Conservation (phyloP, 768 basidiomycete genomes). For the Hypsizygus marmoreus region DNA sequence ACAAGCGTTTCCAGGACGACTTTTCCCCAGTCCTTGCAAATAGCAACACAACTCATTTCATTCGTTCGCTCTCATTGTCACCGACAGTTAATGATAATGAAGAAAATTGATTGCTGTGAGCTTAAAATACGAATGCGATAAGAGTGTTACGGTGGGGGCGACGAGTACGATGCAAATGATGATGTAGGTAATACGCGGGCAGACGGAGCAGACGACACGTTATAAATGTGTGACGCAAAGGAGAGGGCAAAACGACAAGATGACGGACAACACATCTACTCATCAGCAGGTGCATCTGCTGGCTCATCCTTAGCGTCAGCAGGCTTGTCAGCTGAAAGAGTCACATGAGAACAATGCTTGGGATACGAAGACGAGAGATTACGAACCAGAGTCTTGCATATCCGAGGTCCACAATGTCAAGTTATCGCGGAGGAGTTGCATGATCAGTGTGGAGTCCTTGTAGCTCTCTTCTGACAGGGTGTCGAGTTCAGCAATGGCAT, state of each 20-base stretch:
- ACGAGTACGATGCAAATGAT: slow-evolving; percentile 22
- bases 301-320: slow-evolving; percentile 71
- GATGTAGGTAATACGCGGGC: too few relatives aligned
- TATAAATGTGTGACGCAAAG: slow-evolving; percentile 15
- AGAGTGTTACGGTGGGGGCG: slow-evolving; percentile 15
- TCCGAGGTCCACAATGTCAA: slow-evolving; percentile 98
- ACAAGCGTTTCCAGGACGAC: background rate
- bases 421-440: slow-evolving; percentile 97
- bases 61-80: background rate
- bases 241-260: slow-evolving; percentile 20
- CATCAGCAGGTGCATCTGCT: slow-evolving; percentile 63
- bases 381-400: slow-evolving; percentile 89
- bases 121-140: slow-evolving; percentile 21
- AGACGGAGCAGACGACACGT: slow-evolving; percentile 16
- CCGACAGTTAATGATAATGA: too few relatives aligned
- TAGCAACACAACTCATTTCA: background rate
- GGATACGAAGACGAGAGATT: background rate
- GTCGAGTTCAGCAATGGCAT: slow-evolving; percentile 98
- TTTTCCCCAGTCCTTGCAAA: background rate
- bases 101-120: slow-evolving; percentile 16
- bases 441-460: slow-evolving; percentile 98
- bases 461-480: slow-evolving; percentile 98
- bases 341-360: slow-evolving; percentile 6
- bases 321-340: slow-evolving; percentile 60
- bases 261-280: slow-evolving; percentile 43